Evolutionary conservation across 2,329 filamentous ascomycete species (phyloP), one percentile per base, ranked within the genome.

Genomic region (Fusarium sp.): DNA sequence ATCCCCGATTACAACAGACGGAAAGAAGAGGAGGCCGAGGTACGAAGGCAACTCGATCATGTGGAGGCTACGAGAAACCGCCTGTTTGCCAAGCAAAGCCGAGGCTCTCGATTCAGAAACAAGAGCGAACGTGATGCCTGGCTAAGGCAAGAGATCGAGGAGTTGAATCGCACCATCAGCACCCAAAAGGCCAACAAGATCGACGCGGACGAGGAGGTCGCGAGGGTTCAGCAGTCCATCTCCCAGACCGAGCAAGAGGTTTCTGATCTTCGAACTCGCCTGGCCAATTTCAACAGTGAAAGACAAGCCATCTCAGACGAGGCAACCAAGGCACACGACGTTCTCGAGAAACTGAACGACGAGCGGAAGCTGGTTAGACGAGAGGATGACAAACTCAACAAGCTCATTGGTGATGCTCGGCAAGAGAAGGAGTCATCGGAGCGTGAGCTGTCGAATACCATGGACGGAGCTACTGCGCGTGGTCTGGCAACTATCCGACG

Each of bases 31-130:
- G 97, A 98, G 80, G 88, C 89, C 18, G 88, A 90, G 18, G 86
- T 94, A 32, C 92, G 92, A 78, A 87, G 92, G 65, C 91, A 93
- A 68, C 87, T 98, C 13, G 93, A 95, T 56, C 88, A 93, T 59
- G 93, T 93, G 0, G 93, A 97, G 78, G 92, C 92, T 9, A 89
- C 90, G 6, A 89, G 94, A 48, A 91, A 93, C 74, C 92, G 95
- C 41, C 89, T 99, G 9, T 94, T 97, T 80, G 94, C 94, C 60
- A 99, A 99, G 82, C 96, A 99, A 83, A 95, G 93, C 50, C 92
- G 96, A 54, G 95, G 93, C 75, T 93, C 93, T 20, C 93, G 95
- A 72, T 99, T 98, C 83, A 93, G 89, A 80, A 97, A 91, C 82
- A 98, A 98, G 85, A 89, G 90, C 10, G 95, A 98, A 81, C 92